phyloP scores from a whole-genome alignment of 116 monocot species.

The Dioscorea cayenensis region DNA sequence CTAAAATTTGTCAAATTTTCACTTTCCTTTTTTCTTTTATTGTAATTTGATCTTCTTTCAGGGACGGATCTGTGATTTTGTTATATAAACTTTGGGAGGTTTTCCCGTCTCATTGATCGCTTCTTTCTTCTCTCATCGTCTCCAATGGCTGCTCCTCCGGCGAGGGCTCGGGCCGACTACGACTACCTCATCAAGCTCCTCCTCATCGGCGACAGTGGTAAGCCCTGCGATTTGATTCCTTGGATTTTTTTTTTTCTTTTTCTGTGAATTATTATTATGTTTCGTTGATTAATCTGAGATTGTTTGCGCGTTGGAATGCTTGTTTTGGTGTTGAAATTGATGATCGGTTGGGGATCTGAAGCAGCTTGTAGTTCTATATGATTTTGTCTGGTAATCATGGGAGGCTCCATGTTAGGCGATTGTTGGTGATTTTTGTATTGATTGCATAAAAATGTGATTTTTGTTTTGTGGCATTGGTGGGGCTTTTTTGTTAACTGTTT shows the following conservation, averaged over 20 bases:
- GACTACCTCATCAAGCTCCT: constrained; percentile 56
- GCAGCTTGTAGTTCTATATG: too few species aligned
- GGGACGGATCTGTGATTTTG: background rate
- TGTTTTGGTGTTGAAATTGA: too few species aligned
- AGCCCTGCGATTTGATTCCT: background rate
- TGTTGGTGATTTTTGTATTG: too few species aligned
- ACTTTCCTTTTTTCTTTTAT: too few species aligned
- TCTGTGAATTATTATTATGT: background rate
- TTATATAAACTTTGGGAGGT: background rate
- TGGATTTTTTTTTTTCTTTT: background rate
- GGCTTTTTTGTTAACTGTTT: too few species aligned
- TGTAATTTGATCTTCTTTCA: background rate
- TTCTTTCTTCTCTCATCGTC: constrained; percentile 2
- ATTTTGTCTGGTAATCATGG: too few species aligned
- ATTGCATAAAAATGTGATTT: too few species aligned
- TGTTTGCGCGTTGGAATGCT: background rate
- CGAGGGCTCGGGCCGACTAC: constrained; percentile 46
- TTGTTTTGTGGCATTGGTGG: too few species aligned
- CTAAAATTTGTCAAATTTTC: too few species aligned
- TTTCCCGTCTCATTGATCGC: too few species aligned
- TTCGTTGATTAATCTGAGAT: background rate
- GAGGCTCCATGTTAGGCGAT: too few species aligned
- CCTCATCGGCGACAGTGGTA: constrained; percentile 48
- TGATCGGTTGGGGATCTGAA: too few species aligned
- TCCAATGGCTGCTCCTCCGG: constrained; percentile 43